These are phyloP conservation scores for Petasospora fabianii DNA, from an alignment of 1,139 yeast species.

Conservation along the genomic window DNA sequence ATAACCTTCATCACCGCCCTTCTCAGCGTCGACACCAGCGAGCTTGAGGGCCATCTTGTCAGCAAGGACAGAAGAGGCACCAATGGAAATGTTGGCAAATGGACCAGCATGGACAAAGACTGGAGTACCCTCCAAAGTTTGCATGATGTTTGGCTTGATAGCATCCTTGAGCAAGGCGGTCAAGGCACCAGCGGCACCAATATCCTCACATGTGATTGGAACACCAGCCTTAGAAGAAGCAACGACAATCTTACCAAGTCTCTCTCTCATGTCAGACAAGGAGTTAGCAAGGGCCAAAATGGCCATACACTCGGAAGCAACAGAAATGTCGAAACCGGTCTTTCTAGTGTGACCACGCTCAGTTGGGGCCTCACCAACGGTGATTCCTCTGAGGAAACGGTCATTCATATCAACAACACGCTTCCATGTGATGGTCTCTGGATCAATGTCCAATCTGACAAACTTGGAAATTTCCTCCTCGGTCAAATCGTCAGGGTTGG, in stretches of 20 bases:
- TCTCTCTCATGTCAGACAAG: constrained; percentile 60
- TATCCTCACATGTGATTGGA: constrained; percentile 74
- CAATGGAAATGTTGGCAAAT: constrained; percentile 80
- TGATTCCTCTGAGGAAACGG: constrained; percentile 69
- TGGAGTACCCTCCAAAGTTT: constrained; percentile 80
- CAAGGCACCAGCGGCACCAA: constrained; percentile 78
- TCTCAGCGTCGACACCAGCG: constrained; percentile 41
- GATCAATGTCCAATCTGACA: constrained; percentile 67
- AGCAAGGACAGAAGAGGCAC: constrained; percentile 82
- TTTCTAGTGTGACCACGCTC: constrained; percentile 63
- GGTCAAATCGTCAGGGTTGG: constrained; percentile 65
- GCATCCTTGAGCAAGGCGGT: constrained; percentile 78
- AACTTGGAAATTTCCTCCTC: constrained; percentile 60
- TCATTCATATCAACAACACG: constrained; percentile 82
- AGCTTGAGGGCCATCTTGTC: constrained; percentile 71
- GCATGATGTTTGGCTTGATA: constrained; percentile 82
- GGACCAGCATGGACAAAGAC: constrained; percentile 87
- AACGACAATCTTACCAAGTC: constrained; percentile 70
- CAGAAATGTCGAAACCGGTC: constrained; percentile 79
- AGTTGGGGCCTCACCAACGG: constrained; percentile 73
- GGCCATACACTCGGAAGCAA: constrained; percentile 81
- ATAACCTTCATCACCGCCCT: constrained; percentile 56
- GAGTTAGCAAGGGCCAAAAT: constrained; percentile 69
- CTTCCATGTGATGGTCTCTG: constrained; percentile 70
- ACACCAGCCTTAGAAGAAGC: constrained; percentile 60